Evolutionary conservation across 164 flowering plant species (phyloP).

Genomic region (Magnolia sinica): DNA sequence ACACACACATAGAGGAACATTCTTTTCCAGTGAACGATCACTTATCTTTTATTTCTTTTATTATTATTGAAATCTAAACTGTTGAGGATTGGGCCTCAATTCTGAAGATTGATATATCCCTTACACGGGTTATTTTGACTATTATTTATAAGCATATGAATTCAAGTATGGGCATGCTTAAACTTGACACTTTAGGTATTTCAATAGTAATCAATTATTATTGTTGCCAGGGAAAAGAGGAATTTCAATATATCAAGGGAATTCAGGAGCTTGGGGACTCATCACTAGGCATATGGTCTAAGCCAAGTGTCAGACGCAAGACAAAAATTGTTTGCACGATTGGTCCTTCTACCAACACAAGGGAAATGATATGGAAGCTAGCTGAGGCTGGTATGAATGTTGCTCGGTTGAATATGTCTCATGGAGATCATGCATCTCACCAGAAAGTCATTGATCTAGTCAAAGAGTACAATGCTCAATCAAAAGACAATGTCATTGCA

Average conservation of each 20-base stretch:
- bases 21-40: neutral
- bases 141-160: too few species aligned
- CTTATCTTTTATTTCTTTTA: neutral
- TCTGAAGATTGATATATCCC: neutral
- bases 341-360: conserved; percentile 87
- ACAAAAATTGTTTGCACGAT: conserved; percentile 95
- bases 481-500: conserved; percentile 80
- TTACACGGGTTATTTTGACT: too few species aligned
- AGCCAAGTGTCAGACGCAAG: conserved; percentile 70
- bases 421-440: conserved; percentile 94
- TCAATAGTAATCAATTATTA: neutral
- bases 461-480: conserved; percentile 85
- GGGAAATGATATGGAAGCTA: conserved; percentile 96
- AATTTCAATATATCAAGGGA: conserved; percentile 37
- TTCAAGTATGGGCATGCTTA: too few species aligned
- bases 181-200: neutral
- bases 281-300: conserved; percentile 69
- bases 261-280: conserved; percentile 45
- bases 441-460: conserved; percentile 93
- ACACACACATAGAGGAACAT: neutral
- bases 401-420: conserved; percentile 91
- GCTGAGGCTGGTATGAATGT: conserved; percentile 99
- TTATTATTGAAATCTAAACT: neutral
- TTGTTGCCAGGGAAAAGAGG: conserved; percentile 45
- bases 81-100: neutral